Conservation (phyloP, 2,329 filamentous ascomycete species). For the Harringtonia aguacate region DNA sequence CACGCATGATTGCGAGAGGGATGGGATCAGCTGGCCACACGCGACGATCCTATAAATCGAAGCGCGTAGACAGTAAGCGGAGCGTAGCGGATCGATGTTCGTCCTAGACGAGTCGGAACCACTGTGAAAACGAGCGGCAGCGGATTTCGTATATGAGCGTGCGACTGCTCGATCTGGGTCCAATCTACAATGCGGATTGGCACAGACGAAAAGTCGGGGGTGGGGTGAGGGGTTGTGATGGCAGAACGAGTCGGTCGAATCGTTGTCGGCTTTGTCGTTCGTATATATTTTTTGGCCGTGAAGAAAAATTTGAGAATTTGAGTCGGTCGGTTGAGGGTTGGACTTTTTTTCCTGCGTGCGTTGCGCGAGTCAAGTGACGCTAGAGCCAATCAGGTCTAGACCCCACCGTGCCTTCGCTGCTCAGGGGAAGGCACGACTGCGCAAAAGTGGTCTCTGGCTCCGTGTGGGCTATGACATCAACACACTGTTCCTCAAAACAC, state of each 20-base stretch:
- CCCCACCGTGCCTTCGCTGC: not conserved
- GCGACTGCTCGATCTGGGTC: no score
- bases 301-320: constrained; percentile 7
- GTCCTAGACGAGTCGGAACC: not conserved
- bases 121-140: not conserved
- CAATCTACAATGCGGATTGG: no score
- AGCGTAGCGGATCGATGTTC: not conserved
- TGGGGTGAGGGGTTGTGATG: not conserved
- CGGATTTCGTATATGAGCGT: no score
- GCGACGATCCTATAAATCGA: constrained; percentile 16
- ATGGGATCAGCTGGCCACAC: constrained; percentile 14
- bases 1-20: constrained; percentile 18
- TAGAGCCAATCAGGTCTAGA: constrained; percentile 2
- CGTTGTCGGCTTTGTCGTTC: not conserved
- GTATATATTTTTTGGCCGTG: not conserved
- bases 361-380: not conserved
- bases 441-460: no score
- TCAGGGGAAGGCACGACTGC: no score
- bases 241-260: not conserved
- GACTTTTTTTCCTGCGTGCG: constrained; percentile 13
- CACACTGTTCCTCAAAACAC: no score
- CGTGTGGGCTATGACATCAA: no score
- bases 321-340: constrained; percentile 12
- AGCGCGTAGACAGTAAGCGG: constrained; percentile 16
- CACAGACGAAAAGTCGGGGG: not conserved